Conservation (phyloP, 2,329 filamentous ascomycete species). For the Teratosphaeria pseudoeucalypti region DNA sequence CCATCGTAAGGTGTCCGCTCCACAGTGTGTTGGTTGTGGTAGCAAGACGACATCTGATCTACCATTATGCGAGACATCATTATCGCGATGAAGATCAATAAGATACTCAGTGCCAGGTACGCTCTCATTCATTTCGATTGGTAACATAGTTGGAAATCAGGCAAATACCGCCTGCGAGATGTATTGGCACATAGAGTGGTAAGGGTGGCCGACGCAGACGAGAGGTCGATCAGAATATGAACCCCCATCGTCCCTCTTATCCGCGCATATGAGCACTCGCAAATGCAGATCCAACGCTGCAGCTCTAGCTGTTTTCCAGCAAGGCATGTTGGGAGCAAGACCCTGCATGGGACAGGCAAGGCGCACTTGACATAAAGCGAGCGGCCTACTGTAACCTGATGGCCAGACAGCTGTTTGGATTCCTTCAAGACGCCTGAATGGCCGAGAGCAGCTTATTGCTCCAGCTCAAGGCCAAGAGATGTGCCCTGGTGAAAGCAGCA, state of each 20-base stretch:
- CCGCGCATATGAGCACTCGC: neutral
- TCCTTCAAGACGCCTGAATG: neutral
- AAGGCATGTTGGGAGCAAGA: neutral
- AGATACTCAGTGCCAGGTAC: neutral
- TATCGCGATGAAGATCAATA: neutral
- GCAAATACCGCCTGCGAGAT: too few relatives aligned
- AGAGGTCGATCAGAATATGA: neutral
- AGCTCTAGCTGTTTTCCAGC: neutral
- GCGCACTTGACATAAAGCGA: neutral
- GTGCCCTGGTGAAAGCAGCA: too few relatives aligned
- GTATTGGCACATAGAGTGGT: too few relatives aligned
- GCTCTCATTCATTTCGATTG: neutral
- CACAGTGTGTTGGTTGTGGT: neutral
- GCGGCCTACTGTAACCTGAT: neutral
- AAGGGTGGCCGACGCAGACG: neutral
- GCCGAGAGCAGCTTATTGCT: too few relatives aligned
- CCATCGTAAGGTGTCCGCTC: conserved; percentile 9
- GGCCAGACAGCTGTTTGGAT: neutral
- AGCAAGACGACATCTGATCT: neutral
- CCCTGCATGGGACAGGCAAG: neutral
- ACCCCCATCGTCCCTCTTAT: neutral
- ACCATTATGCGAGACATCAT: neutral
- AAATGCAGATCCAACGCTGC: neutral
- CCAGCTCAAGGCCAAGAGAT: too few relatives aligned
- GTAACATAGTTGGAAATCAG: neutral